A percentile compares a stretch with the other conserved stretches of the same genome.
Conservation (phyloP, 805 yeast species). For the Metschnikowia cubensis region DNA sequence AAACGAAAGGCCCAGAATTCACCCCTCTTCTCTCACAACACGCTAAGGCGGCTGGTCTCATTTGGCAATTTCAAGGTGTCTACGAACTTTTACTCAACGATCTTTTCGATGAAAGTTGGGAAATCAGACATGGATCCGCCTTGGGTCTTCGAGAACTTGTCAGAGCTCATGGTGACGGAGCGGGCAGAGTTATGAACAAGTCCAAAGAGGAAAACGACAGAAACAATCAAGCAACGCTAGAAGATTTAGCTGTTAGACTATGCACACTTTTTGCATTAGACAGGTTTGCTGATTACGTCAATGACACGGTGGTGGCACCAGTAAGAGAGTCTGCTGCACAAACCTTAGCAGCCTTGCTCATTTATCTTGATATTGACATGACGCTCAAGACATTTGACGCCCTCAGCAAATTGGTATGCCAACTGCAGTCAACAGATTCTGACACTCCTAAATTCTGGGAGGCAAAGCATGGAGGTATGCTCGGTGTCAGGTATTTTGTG, state of each 20-base stretch:
- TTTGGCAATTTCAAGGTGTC: conserved; percentile 94
- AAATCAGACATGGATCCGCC: conserved; percentile 92
- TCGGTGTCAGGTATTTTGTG: conserved; percentile 88
- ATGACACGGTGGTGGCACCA: conserved; percentile 97
- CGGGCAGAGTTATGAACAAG: conserved; percentile 73
- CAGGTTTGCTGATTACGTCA: conserved; percentile 93
- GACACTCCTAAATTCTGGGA: conserved; percentile 72
- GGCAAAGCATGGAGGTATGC: conserved; percentile 96
- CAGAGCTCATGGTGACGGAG: conserved; percentile 76
- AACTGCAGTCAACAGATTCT: conserved; percentile 43
- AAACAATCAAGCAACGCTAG: conserved; percentile 67
- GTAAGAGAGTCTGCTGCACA: conserved; percentile 97
- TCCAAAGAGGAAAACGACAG: conserved; percentile 56
- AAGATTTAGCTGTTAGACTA: conserved; percentile 82
- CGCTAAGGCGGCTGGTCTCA: conserved; percentile 64
- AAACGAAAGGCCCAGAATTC: conserved; percentile 61
- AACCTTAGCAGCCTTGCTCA: conserved; percentile 79
- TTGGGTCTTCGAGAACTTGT: conserved; percentile 86
- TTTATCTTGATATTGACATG: conserved; percentile 61
- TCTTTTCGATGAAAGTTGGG: conserved; percentile 86
- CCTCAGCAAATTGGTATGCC: conserved; percentile 66
- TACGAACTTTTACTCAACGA: conserved; percentile 78
- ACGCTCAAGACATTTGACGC: conserved; percentile 62
- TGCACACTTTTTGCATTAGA: conserved; percentile 87
- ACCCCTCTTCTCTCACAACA: conserved; percentile 69